Base-by-base conservation (phyloP, 768 basidiomycete species). In the Collybia sp. region DNA sequence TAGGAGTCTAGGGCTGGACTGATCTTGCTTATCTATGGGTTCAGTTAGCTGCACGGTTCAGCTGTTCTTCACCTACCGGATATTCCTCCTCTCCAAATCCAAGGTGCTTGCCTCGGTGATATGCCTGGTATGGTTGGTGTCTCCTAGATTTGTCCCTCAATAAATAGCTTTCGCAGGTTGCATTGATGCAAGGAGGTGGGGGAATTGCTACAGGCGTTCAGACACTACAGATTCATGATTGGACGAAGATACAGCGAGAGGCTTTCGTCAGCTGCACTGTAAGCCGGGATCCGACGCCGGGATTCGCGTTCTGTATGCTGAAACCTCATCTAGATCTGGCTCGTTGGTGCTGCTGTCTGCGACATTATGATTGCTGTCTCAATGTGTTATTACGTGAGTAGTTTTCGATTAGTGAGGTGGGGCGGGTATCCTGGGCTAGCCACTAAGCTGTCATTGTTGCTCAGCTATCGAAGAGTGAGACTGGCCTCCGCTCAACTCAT, bases 41-140 rank as follows among this genome's bases (percentile, higher is more conserved):
- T 15, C 43, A 68, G 66, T 63, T 12, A 60, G 59, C 4, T 62
- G 62, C 38, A 52, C 62, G 11, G 63, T 65, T 6, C 64, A 65
- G 44, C 46, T 55, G 25, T 58, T 61, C 32, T 68, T 64, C 53
- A 63, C 63, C 13, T 61, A 64, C 43, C 60, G 65, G 12, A 64
- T 68, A 18, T 50, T 50, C 31, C 43, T 65, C n/a, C 49, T 68
- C 15, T 59, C 61, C 1, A 47, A 48, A 49, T 57, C 48, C 18
- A 58, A 46, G 48, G 15, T 20, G 6, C 34, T 58, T 36, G 55
- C 55, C 34, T 53, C 45, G 19, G 18, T 43, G 9, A 58, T 58
- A 17, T 47, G 44, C 10, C 32, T 46, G 2, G 57, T 58, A 36
- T 25, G 52, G 25, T 25, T 25, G 25, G 8, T 25, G 25, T 25